These are phyloP conservation scores for Geopyxis carbonaria DNA, from an alignment of 495 filamentous ascomycete genomes.

Conservation along the genomic window DNA sequence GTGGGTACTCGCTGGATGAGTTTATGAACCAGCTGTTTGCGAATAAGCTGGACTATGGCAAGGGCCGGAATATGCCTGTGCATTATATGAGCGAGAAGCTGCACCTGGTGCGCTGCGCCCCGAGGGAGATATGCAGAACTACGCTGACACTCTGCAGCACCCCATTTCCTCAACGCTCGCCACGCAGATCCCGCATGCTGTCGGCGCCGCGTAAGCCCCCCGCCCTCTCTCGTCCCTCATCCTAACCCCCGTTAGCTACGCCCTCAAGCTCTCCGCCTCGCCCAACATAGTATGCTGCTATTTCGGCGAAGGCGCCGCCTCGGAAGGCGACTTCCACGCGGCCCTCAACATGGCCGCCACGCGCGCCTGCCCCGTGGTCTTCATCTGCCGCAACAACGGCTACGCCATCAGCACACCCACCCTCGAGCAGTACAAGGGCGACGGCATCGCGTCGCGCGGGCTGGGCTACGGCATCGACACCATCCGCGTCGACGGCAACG, in stretches of 20 bases:
- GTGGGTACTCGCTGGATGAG: constrained; percentile 57
- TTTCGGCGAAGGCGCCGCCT: constrained; percentile 96
- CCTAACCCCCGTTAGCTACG: constrained; percentile 60
- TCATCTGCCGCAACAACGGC: constrained; percentile 95
- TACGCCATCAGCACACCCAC: constrained; percentile 93
- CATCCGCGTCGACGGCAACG: constrained; percentile 90
- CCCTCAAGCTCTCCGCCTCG: constrained; percentile 66
- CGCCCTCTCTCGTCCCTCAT: constrained; percentile 63
- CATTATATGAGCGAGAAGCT: constrained; percentile 72
- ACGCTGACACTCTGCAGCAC: constrained; percentile 38
- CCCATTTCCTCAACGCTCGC: constrained; percentile 86
- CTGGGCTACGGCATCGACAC: constrained; percentile 95
- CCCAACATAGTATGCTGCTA: constrained; percentile 69
- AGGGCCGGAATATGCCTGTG: constrained; percentile 91
- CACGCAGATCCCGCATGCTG: constrained; percentile 88
- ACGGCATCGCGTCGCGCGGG: constrained; percentile 90
- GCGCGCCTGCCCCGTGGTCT: constrained; percentile 74
- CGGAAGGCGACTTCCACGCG: constrained; percentile 94
- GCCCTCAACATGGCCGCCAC: constrained; percentile 94
- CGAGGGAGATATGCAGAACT: not conserved
- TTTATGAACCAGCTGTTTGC: constrained; percentile 96
- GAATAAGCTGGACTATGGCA: constrained; percentile 62
- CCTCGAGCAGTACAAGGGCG: constrained; percentile 88
- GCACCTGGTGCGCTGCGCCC: constrained; percentile 45
- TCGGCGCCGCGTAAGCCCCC: constrained; percentile 84